Conservation (phyloP, 331 rosid species). For the Ulmus americana region DNA sequence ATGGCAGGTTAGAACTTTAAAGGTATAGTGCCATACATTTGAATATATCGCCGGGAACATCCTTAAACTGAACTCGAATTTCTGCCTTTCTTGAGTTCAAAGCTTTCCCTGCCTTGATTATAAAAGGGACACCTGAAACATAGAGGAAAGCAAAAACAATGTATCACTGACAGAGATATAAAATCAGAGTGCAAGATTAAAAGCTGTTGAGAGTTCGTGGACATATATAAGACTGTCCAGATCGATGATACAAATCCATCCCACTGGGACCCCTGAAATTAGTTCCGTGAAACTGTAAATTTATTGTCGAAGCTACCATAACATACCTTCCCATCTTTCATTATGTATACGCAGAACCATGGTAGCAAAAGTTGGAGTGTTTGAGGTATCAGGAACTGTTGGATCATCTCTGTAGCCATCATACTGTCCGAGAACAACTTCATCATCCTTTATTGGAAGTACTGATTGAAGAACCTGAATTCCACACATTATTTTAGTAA, state of each 20-base stretch:
- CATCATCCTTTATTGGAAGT: slow-evolving; percentile 73
- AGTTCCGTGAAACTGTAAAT: slow-evolving; percentile 8
- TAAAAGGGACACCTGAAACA: slow-evolving; percentile 77
- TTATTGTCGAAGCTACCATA: slow-evolving; percentile 15
- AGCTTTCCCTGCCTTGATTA: slow-evolving; percentile 94
- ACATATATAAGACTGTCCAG: no score
- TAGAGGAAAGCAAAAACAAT: neutral
- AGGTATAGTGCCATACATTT: slow-evolving; percentile 48
- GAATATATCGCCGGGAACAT: slow-evolving; percentile 97
- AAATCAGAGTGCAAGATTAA: neutral
- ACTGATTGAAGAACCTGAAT: slow-evolving; percentile 88
- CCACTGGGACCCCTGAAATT: slow-evolving; percentile 8
- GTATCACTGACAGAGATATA: slow-evolving; percentile 3
- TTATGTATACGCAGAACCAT: slow-evolving; percentile 74
- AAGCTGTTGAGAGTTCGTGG: neutral
- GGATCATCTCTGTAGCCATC: slow-evolving; percentile 93
- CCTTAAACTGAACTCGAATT: slow-evolving; percentile 89
- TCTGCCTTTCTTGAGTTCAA: slow-evolving; percentile 83
- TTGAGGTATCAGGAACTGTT: slow-evolving; percentile 85
- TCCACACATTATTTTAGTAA: slow-evolving; percentile 17
- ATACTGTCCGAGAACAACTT: slow-evolving; percentile 89
- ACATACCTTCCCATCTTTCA: slow-evolving; percentile 96
- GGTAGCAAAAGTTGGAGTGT: slow-evolving; percentile 92
- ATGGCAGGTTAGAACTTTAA: slow-evolving; percentile 1
- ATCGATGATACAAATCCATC: neutral